These are phyloP conservation scores for Phytophthora citricola DNA, from an alignment of 352 stramenopile species.

Conservation along the genomic window DNA sequence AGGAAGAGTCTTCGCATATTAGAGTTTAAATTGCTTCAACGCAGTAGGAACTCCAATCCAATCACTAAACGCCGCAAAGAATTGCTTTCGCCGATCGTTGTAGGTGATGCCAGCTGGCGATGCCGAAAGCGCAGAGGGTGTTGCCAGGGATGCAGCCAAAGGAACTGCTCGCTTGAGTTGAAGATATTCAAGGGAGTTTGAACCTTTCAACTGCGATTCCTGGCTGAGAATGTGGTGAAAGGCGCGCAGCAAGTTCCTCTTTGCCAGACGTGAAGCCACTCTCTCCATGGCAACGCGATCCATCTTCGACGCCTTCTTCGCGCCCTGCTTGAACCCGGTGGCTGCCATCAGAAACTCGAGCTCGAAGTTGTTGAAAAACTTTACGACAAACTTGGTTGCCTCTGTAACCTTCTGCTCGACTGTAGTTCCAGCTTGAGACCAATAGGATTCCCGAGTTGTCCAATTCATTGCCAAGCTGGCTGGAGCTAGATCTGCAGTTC, in stretches of 20 bases:
- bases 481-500: constrained; percentile 18
- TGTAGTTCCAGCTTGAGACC: constrained; percentile 18
- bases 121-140: constrained; percentile 25
- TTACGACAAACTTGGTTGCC: constrained; percentile 13
- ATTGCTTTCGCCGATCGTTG: constrained; percentile 30
- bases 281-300: constrained; percentile 45
- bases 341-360: constrained; percentile 67
- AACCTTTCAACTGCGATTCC: background rate
- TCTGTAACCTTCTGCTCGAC: constrained; percentile 7
- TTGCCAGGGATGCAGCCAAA: constrained; percentile 24
- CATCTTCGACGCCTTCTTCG: constrained; percentile 73
- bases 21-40: constrained; percentile 56
- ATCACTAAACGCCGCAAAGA: constrained; percentile 42
- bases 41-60: constrained; percentile 37
- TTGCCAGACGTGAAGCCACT: constrained; percentile 69
- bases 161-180: constrained; percentile 46
- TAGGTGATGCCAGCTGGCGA: constrained; percentile 15
- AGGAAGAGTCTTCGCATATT: constrained; percentile 18
- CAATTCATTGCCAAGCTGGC: constrained; percentile 71
- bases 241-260: constrained; percentile 61
- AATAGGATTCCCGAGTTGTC: constrained; percentile 51
- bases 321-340: constrained; percentile 73
- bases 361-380: constrained; percentile 52
- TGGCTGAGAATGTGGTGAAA: constrained; percentile 43
- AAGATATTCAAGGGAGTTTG: constrained; percentile 35